Conservation (phyloP, 495 filamentous ascomycete species). For the Annulohypoxylon bovei region DNA sequence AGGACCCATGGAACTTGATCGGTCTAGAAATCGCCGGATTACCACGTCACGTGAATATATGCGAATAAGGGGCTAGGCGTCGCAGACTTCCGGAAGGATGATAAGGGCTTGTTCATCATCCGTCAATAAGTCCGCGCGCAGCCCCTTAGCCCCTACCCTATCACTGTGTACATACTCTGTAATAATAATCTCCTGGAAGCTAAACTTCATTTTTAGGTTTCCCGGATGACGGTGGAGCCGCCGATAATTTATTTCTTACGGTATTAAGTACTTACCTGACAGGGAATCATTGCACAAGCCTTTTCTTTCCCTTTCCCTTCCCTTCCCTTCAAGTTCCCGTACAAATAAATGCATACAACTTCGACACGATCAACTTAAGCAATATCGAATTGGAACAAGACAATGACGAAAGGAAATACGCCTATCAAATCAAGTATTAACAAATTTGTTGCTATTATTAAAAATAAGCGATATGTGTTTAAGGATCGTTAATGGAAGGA, state of each 20-base stretch:
- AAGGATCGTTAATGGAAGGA: slow-evolving; percentile 1
- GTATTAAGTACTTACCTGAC: too few species aligned
- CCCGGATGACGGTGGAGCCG: not conserved
- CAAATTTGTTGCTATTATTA: not conserved
- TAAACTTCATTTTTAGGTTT: not conserved
- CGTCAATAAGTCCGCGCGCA: not conserved
- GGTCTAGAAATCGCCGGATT: not conserved
- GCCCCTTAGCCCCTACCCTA: not conserved
- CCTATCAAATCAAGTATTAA: too few species aligned
- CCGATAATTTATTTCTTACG: not conserved
- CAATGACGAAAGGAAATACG: too few species aligned
- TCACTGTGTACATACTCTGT: not conserved
- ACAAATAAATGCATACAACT: too few species aligned
- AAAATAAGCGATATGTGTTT: not conserved
- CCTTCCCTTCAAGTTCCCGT: too few species aligned
- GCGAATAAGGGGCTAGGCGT: not conserved
- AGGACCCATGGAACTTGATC: slow-evolving; percentile 7
- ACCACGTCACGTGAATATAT: not conserved
- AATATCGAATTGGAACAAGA: too few species aligned
- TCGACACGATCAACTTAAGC: too few species aligned
- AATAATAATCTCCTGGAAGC: not conserved
- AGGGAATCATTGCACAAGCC: not conserved
- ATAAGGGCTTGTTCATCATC: not conserved
- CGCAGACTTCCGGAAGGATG: slow-evolving; percentile 7
- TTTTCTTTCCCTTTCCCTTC: not conserved